phyloP scores from a whole-genome alignment of 1,139 yeast genomes.

The Arxiozyma bovina region DNA sequence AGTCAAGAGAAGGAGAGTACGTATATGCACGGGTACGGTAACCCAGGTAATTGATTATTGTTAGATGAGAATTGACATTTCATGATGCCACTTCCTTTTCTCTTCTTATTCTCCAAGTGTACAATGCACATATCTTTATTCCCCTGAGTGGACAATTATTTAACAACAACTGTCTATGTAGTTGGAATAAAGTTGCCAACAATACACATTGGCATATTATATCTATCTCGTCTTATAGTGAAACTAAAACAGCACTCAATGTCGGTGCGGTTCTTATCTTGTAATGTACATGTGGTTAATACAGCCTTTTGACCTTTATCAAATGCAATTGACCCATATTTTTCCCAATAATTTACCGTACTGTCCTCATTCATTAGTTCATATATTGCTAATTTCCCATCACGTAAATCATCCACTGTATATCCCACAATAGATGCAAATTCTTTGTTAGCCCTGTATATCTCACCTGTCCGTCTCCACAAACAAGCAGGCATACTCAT shows the following conservation, averaged over 20 bases:
- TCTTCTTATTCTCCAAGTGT: neutral
- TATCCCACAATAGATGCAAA: conserved; percentile 95
- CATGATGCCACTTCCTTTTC: neutral
- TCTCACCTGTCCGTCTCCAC: conserved; percentile 97
- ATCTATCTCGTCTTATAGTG: conserved; percentile 85
- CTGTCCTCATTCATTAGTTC: conserved; percentile 95
- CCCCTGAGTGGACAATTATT: neutral
- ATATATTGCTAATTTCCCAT: conserved; percentile 86
- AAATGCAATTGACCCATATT: conserved; percentile 92
- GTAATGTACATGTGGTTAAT: conserved; percentile 77
- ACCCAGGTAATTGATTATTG: neutral
- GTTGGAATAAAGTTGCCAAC: conserved; percentile 94
- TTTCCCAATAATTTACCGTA: conserved; percentile 98
- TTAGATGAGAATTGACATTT: too few species aligned
- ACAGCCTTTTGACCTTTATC: conserved; percentile 95
- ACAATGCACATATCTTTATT: neutral
- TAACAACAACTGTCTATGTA: neutral
- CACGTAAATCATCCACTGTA: conserved; percentile 80
- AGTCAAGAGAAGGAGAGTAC: too few species aligned
- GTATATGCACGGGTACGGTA: too few species aligned
- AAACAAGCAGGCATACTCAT: conserved; percentile 98
- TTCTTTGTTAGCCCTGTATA: conserved; percentile 90
- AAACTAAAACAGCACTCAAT: conserved; percentile 90
- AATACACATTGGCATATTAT: conserved; percentile 92
- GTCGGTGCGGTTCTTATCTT: conserved; percentile 71